A percentile compares a stretch with the other conserved stretches of the same genome.
phyloP scores from a whole-genome alignment of 305 asterid species.

The Solanum hybrid region DNA sequence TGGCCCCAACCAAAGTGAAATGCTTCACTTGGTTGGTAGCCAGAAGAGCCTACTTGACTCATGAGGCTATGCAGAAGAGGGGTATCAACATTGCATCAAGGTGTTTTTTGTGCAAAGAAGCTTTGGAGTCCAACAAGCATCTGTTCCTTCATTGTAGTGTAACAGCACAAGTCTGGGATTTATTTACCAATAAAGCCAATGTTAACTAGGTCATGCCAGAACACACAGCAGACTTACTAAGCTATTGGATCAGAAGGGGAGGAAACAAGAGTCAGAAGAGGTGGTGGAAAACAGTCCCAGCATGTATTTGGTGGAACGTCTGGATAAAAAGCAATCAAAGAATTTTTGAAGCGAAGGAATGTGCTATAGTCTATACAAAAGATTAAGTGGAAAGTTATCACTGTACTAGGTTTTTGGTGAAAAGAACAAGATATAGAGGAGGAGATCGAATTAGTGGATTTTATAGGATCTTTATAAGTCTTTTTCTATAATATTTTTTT shows the following conservation, averaged over 20 bases:
- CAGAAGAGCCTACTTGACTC: background rate
- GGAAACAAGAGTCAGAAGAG: background rate
- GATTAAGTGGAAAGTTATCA: background rate
- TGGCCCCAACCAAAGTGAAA: background rate
- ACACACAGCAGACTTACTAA: background rate
- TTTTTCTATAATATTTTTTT: background rate
- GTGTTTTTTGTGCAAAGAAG: background rate
- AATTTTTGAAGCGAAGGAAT: background rate
- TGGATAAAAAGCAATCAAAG: background rate
- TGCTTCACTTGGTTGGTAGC: background rate
- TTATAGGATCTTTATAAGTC: background rate
- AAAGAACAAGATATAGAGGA: background rate
- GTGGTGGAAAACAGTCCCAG: background rate
- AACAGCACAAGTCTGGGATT: background rate
- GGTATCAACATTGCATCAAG: background rate
- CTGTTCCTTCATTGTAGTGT: background rate
- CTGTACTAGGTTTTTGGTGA: background rate
- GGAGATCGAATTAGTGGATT: background rate
- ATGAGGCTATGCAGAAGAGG: background rate
- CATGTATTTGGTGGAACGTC: background rate
- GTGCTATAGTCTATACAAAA: background rate
- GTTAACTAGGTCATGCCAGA: background rate
- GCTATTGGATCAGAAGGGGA: background rate
- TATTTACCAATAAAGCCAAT: background rate
- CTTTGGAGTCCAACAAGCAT: background rate